Conservation (phyloP, 169 alveolate species). For the Plasmodium gallinaceum region DNA sequence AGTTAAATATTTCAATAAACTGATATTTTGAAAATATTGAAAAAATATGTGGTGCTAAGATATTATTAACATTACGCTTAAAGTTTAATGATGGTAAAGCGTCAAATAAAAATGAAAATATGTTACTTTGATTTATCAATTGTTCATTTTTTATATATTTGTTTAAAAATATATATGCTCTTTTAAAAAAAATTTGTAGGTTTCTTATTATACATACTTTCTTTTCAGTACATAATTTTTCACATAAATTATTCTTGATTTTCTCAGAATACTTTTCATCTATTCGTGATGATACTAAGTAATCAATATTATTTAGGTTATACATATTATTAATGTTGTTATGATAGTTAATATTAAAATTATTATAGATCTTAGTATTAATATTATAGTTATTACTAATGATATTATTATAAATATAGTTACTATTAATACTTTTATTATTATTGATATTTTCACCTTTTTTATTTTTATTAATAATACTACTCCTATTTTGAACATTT, state of each 20-base stretch:
- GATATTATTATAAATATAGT: not conserved
- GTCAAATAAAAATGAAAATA: slow-evolving; percentile 60
- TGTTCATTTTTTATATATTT: slow-evolving; percentile 22
- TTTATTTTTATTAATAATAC: no score
- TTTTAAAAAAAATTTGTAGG: slow-evolving; percentile 19
- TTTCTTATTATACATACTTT: slow-evolving; percentile 19
- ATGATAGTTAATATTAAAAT: slow-evolving; percentile 4
- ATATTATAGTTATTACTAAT: slow-evolving; percentile 13
- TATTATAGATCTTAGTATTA: not conserved
- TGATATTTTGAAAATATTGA: slow-evolving; percentile 15
- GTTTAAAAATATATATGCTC: slow-evolving; percentile 38
- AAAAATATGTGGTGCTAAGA: slow-evolving; percentile 28
- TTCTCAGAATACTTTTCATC: not conserved
- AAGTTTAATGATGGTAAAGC: slow-evolving; percentile 49
- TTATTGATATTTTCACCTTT: no score
- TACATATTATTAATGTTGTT: not conserved
- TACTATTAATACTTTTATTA: no score
- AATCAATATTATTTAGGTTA: not conserved
- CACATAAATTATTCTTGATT: not conserved
- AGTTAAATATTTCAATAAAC: slow-evolving; percentile 44
- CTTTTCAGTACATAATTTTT: not conserved
- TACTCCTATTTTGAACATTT: no score
- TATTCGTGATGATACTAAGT: not conserved
- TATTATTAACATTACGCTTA: slow-evolving; percentile 8
- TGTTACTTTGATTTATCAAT: slow-evolving; percentile 49